These are phyloP conservation scores for Pseudocercospora fijiensis DNA, from an alignment of 2,329 filamentous ascomycete genomes.

Conservation along the genomic window DNA sequence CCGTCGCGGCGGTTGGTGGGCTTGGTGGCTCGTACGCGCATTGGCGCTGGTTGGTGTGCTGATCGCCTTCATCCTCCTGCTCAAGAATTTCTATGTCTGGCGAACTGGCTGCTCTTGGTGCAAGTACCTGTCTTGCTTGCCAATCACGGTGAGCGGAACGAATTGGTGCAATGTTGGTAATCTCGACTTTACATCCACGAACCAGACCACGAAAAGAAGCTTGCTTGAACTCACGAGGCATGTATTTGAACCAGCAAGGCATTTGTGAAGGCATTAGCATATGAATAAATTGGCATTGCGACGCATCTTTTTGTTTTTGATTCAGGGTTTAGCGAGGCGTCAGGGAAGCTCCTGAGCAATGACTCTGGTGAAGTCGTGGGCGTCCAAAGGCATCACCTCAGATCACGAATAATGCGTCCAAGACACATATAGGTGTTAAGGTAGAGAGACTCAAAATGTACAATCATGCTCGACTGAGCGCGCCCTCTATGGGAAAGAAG, in stretches of 20 bases:
- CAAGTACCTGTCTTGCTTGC: slow-evolving; percentile 89
- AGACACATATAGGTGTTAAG: background rate
- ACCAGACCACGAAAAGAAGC: slow-evolving; percentile 19
- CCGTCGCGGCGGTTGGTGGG: slow-evolving; percentile 93
- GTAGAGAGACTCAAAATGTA: background rate
- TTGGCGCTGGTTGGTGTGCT: slow-evolving; percentile 76
- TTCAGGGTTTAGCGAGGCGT: slow-evolving; percentile 18
- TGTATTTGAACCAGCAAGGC: slow-evolving; percentile 13
- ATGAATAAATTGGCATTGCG: background rate
- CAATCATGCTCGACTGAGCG: background rate
- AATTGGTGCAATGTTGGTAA: slow-evolving; percentile 63
- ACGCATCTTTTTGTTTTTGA: slow-evolving; percentile 1
- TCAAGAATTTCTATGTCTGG: slow-evolving; percentile 88
- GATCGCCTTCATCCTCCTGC: slow-evolving; percentile 78
- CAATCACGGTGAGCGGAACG: slow-evolving; percentile 50
- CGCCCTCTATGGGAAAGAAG: no score
- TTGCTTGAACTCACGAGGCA: slow-evolving; percentile 20
- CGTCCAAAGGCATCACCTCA: background rate
- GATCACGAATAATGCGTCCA: slow-evolving; percentile 8
- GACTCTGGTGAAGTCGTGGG: background rate
- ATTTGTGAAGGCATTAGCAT: slow-evolving; percentile 4
- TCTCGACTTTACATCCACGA: slow-evolving; percentile 37
- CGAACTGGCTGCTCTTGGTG: slow-evolving; percentile 82
- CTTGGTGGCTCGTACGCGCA: slow-evolving; percentile 86
- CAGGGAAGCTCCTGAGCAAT: background rate